Evolutionary conservation across 345 rosid species (phyloP).

Genomic region (Salix purpurea): DNA sequence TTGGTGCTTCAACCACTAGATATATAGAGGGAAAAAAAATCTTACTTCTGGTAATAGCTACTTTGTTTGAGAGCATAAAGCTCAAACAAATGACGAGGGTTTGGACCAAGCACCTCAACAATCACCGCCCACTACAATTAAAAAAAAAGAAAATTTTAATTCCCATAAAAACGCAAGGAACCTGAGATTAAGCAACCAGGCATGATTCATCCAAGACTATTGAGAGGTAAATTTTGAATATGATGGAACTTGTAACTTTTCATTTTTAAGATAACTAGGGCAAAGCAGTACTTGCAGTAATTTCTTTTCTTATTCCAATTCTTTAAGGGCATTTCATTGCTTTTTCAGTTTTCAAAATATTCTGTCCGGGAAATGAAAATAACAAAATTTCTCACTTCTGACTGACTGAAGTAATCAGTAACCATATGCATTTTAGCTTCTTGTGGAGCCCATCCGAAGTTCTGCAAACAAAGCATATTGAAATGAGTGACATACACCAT

Average conservation of each 20-base stretch:
- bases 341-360: background rate
- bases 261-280: background rate
- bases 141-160: slow-evolving; percentile 22
- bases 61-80: slow-evolving; percentile 87
- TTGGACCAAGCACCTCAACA: slow-evolving; percentile 85
- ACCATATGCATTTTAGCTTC: slow-evolving; percentile 96
- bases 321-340: slow-evolving; percentile 9
- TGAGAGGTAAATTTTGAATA: background rate
- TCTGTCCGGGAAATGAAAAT: background rate
- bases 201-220: background rate
- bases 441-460: slow-evolving; percentile 89
- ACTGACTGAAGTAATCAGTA: slow-evolving; percentile 72
- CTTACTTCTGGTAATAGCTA: slow-evolving; percentile 70
- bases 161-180: slow-evolving; percentile 4
- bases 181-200: background rate
- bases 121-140: slow-evolving; percentile 70
- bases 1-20: background rate
- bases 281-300: background rate
- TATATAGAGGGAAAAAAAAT: background rate
- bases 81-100: slow-evolving; percentile 89
- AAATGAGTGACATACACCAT: slow-evolving; percentile 8
- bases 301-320: background rate
- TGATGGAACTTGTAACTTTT: background rate
- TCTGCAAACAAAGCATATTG: slow-evolving; percentile 41
- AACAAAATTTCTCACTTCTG: slow-evolving; percentile 60